Percentiles rank a stretch among this genome's conserved stretches.
Conservation (phyloP, 306 rosid species). For the Clitoria ternatea region DNA sequence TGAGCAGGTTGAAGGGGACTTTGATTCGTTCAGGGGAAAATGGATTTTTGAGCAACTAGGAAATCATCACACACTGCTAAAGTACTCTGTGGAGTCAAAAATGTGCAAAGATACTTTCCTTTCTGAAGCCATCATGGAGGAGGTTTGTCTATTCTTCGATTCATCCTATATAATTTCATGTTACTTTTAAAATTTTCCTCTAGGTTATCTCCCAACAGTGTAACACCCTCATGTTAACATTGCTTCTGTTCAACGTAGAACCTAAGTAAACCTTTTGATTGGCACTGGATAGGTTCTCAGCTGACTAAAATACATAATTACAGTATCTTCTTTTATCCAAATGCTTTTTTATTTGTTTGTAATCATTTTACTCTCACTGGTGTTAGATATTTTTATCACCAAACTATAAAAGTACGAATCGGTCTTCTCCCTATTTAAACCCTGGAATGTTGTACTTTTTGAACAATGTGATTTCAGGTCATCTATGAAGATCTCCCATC, state of each 20-base stretch:
- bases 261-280: not conserved
- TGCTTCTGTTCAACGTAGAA: not conserved
- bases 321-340: not conserved
- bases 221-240: not conserved
- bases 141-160: conserved; percentile 39
- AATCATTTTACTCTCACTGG: not conserved
- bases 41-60: conserved; percentile 90
- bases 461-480: conserved; percentile 43
- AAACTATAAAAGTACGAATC: not conserved
- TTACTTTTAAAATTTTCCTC: not conserved
- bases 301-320: not conserved
- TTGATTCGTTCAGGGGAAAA: conserved; percentile 70
- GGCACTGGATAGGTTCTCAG: not conserved
- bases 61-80: conserved; percentile 74
- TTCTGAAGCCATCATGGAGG: conserved; percentile 86
- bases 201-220: not conserved
- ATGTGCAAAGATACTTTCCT: conserved; percentile 82
- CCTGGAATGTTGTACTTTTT: not conserved
- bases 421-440: not conserved
- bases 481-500: conserved; percentile 93
- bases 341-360: not conserved
- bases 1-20: conserved; percentile 89
- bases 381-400: not conserved
- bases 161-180: not conserved
- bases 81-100: conserved; percentile 84